Base-by-base conservation (phyloP, 768 basidiomycete genomes). In the Paxillus involutus region DNA sequence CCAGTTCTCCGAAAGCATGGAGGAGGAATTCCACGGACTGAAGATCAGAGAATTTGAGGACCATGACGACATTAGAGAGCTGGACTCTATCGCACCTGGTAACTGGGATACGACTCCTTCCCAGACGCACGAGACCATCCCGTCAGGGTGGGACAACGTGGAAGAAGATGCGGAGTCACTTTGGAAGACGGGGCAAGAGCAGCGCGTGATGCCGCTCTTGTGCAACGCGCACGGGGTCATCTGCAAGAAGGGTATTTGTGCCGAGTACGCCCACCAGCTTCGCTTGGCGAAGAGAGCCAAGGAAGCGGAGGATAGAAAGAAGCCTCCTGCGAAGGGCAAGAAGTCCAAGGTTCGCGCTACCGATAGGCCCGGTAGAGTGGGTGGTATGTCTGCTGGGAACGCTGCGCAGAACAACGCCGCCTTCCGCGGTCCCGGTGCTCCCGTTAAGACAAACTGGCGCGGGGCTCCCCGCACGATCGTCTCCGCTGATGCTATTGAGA, bases 191-290 rank as follows among this genome's bases (percentile, higher is more conserved):
- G 30, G 39, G 24, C 49, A 57, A 50, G 44, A 55, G 29, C 4
- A 5, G 26, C 9, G 42, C 11, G 43, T 26, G 16, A 51, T 54
- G 41, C 60, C 58, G 45, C 37, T 55, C 6, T 29, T 64, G 45
- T 75, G 73, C 55, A 57, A 52, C 1, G 69, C 65, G 29, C 74
- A 75, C 44, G 70, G 71, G 10, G 41, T 56, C 26, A 62, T 73
- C 13, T 75, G 73, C 60, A 71, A 60, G 53, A 71, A 70, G 56
- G 71, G 73, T 49, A 74, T 75, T 43, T 75, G 73, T 35, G 50
- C 46, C 47, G 67, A 67, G 52, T 71, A 72, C 44, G 69, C 68
- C 2, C 60, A n/a, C 32, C 65, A 68, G 55, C 10, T 63, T 17
- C 64, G 69, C 21, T 40, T 54, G 1, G 3, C 43, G 5, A 63